Percentiles rank a stretch among this genome's conserved stretches.
Evolutionary conservation across 208 protist species (phyloP).

Genomic region (Trypanosoma caninum): DNA sequence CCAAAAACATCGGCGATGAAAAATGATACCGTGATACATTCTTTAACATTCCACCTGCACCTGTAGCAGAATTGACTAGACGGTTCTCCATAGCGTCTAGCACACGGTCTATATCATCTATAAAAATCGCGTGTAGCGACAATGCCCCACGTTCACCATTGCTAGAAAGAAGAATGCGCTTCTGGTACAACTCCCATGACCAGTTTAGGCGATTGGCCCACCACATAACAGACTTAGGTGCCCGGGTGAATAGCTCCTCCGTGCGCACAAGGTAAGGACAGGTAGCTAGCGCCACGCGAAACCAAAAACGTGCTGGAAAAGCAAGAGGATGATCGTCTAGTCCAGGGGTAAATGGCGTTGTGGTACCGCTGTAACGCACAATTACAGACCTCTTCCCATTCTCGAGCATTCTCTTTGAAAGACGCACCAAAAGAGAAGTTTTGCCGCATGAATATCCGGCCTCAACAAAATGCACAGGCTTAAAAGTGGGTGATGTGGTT

Average conservation of each 20-base stretch:
- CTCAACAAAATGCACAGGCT: conserved; percentile 76
- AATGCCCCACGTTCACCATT: conserved; percentile 2
- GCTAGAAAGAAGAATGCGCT: conserved; percentile 25
- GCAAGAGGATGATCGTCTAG: conserved; percentile 81
- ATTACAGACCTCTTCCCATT: conserved; percentile 50
- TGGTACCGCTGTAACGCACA: conserved; percentile 65
- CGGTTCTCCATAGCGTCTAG: conserved; percentile 64
- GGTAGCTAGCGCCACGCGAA: conserved; percentile 69
- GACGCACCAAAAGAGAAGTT: conserved; percentile 67
- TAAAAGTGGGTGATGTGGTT: conserved; percentile 40
- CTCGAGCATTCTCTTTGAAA: conserved; percentile 40
- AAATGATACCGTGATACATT: not conserved
- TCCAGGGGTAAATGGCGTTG: conserved; percentile 74
- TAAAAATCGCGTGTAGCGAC: conserved; percentile 50
- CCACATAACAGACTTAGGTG: conserved; percentile 69
- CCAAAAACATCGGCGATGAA: not conserved
- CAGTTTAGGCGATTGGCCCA: conserved; percentile 73
- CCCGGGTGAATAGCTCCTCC: conserved; percentile 70
- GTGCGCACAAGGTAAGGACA: conserved; percentile 70
- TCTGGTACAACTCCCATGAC: conserved; percentile 70
- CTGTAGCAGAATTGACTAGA: not conserved
- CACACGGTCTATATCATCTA: conserved; percentile 72
- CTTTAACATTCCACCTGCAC: not conserved
- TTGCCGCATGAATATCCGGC: conserved; percentile 67
- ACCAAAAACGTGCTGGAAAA: conserved; percentile 80